Conservation (phyloP, 495 filamentous ascomycete genomes). For the Penicillium dipodomyicola region DNA sequence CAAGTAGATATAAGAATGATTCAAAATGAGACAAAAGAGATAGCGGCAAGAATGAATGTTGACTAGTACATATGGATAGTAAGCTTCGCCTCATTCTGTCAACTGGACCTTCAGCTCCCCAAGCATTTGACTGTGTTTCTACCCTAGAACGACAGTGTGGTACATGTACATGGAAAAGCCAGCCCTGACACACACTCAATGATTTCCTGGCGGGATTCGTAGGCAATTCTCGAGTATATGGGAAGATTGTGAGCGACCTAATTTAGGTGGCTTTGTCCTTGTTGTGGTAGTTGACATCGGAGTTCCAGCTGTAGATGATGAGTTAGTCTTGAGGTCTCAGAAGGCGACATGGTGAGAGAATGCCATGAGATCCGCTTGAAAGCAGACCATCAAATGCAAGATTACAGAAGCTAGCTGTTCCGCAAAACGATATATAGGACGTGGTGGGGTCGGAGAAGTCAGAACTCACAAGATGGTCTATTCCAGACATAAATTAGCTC, state of each 20-base stretch:
- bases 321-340: conserved; percentile 23
- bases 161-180: conserved; percentile 31
- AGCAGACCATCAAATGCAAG: not conserved
- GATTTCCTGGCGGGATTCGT: conserved; percentile 8
- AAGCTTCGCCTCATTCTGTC: conserved; percentile 23
- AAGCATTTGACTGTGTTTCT: conserved; percentile 15
- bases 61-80: not conserved
- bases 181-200: conserved; percentile 10
- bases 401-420: not conserved
- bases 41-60: conserved; percentile 5
- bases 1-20: not conserved
- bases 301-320: conserved; percentile 74
- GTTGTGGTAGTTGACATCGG: conserved; percentile 93
- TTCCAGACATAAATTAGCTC: conserved; percentile 31
- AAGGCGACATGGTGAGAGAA: not conserved
- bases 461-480: conserved; percentile 67
- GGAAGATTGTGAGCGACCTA: not conserved
- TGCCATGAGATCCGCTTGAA: not conserved
- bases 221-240: conserved; percentile 5
- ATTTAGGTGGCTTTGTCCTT: conserved; percentile 68
- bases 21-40: conserved; percentile 4
- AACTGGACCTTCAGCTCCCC: conserved; percentile 13
- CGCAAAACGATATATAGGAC: not conserved
- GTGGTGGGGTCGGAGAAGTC: not conserved
- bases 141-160: conserved; percentile 18